These are phyloP conservation scores for Parasitella parasitica DNA, from an alignment of 371 early-diverging fungal species.

Conservation along the genomic window DNA sequence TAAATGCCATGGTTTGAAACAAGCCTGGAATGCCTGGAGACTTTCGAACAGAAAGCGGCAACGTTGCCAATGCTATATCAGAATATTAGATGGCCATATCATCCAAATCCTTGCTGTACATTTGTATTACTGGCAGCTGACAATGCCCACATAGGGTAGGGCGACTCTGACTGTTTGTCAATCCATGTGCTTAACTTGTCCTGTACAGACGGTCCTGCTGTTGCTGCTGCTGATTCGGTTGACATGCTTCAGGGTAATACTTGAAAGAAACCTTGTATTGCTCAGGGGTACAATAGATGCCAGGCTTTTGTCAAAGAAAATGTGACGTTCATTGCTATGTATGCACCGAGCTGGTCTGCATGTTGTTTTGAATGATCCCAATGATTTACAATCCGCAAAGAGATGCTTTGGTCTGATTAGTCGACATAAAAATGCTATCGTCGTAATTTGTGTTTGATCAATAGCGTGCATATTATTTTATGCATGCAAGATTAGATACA, in stretches of 20 bases:
- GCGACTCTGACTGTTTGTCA: constrained; percentile 40
- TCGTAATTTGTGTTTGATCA: too few relatives aligned
- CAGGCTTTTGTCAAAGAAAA: neutral
- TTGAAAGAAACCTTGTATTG: neutral
- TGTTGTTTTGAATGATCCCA: too few relatives aligned
- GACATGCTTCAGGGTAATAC: constrained; percentile 11
- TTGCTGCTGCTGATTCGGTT: neutral
- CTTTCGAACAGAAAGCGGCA: constrained; percentile 36
- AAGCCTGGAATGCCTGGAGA: constrained; percentile 44
- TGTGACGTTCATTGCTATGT: neutral
- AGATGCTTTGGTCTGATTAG: too few relatives aligned
- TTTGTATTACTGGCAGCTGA: constrained; percentile 41
- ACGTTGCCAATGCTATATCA: constrained; percentile 30
- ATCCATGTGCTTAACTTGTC: constrained; percentile 27
- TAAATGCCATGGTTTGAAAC: constrained; percentile 42
- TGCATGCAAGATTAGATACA: too few relatives aligned
- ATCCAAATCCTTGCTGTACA: too few relatives aligned
- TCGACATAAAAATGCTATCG: too few relatives aligned
- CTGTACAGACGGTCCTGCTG: neutral
- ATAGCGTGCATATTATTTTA: too few relatives aligned
- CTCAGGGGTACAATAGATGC: neutral
- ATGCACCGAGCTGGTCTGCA: too few relatives aligned
- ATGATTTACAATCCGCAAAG: too few relatives aligned
- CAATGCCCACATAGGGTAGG: constrained; percentile 46
- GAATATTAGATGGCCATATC: too few relatives aligned